Conservation (phyloP, 2,329 filamentous ascomycete species). For the Pseudonectria buxi region DNA sequence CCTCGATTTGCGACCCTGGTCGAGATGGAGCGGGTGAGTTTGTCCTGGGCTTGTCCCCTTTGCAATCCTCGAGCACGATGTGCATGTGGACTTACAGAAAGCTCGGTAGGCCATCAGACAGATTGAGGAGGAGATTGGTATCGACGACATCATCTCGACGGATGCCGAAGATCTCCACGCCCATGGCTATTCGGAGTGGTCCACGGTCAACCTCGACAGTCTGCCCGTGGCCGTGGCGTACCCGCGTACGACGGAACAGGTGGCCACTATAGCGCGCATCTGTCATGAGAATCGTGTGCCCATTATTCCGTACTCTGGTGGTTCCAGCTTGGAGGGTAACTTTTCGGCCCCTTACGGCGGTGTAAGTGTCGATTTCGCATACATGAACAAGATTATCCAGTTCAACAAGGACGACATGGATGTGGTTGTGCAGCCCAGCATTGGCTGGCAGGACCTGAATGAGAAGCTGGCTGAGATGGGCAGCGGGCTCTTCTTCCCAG, state of each 20-base stretch:
- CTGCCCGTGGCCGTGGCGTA: slow-evolving; percentile 60
- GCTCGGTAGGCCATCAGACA: slow-evolving; percentile 43
- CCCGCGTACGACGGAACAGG: slow-evolving; percentile 53
- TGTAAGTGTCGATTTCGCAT: slow-evolving; percentile 80
- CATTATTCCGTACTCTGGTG: slow-evolving; percentile 81
- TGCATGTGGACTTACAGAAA: slow-evolving; percentile 3
- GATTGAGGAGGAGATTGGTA: slow-evolving; percentile 42
- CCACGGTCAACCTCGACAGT: slow-evolving; percentile 51
- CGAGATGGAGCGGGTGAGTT: slow-evolving; percentile 37
- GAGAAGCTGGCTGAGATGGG: slow-evolving; percentile 59
- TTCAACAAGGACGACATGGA: slow-evolving; percentile 88
- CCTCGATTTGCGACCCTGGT: slow-evolving; percentile 33
- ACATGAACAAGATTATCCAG: slow-evolving; percentile 76
- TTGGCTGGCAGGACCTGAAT: slow-evolving; percentile 90
- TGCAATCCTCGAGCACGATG: neutral
- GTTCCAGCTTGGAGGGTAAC: slow-evolving; percentile 81
- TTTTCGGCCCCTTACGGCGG: slow-evolving; percentile 83
- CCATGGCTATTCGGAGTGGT: slow-evolving; percentile 65
- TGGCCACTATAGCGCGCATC: slow-evolving; percentile 54
- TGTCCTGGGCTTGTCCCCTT: neutral
- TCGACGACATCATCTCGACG: slow-evolving; percentile 53
- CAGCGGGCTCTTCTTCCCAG: slow-evolving; percentile 80
- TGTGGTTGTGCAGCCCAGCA: slow-evolving; percentile 81
- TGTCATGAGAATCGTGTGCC: slow-evolving; percentile 76
- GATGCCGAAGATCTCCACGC: slow-evolving; percentile 55